A percentile compares a stretch with the other conserved stretches of the same genome.
These are phyloP conservation scores for Gaultheria prostrata DNA, from an alignment of 148 eudicot genomes.

Conservation along the genomic window DNA sequence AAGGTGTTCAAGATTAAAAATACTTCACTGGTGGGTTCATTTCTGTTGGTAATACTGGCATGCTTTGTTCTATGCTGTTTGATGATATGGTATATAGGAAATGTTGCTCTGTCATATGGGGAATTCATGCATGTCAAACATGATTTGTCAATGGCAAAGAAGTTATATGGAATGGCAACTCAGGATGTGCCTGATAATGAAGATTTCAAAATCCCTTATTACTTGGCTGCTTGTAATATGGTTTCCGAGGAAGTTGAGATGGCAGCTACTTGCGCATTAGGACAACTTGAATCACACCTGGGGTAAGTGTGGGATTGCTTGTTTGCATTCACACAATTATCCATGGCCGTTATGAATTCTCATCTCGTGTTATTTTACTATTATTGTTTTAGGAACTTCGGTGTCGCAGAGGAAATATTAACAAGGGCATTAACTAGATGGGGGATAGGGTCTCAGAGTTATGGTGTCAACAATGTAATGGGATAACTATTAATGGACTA, in stretches of 20 bases:
- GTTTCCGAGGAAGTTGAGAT: conserved; percentile 54
- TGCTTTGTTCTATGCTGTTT: conserved; percentile 17
- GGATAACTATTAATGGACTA: background rate
- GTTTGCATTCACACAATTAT: background rate
- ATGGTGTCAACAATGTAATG: background rate
- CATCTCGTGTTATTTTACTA: conserved; percentile 14
- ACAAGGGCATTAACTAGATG: conserved; percentile 53
- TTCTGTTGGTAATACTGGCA: conserved; percentile 10
- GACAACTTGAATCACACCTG: conserved; percentile 86
- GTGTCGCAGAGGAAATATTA: conserved; percentile 69
- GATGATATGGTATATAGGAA: conserved; percentile 49
- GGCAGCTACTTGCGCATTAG: conserved; percentile 81
- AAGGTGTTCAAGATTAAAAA: conserved; percentile 40
- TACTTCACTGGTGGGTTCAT: conserved; percentile 51
- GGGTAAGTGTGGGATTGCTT: conserved; percentile 44
- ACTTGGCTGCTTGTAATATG: conserved; percentile 85
- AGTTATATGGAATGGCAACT: conserved; percentile 60
- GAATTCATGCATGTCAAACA: conserved; percentile 66
- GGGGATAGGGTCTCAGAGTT: background rate
- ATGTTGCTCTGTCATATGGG: conserved; percentile 73
- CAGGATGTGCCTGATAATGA: conserved; percentile 45
- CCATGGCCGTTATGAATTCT: background rate
- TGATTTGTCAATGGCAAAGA: conserved; percentile 65
- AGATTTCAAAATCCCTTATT: conserved; percentile 50
- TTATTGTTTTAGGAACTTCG: conserved; percentile 52